Conservation (phyloP, 1,284 basidiomycete species). For the Retiboletus flavoniger region DNA sequence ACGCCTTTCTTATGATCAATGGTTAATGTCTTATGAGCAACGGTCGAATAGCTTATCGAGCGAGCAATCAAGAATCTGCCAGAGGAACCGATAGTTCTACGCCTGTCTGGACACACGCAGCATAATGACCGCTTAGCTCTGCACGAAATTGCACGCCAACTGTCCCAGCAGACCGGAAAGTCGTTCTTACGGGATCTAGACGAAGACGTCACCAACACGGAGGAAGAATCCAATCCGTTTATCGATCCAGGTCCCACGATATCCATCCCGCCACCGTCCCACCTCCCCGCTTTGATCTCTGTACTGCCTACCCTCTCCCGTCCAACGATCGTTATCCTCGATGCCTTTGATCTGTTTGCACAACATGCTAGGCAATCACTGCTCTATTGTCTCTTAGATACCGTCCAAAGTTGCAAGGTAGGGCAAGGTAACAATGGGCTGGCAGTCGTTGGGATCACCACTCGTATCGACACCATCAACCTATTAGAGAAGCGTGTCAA, state of each 20-base stretch:
- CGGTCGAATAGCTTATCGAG: constrained; percentile 52
- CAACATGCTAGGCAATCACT: constrained; percentile 85
- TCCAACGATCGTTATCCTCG: constrained; percentile 80
- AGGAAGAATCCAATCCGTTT: constrained; percentile 42
- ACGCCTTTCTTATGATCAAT: constrained; percentile 29
- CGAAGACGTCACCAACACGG: constrained; percentile 26
- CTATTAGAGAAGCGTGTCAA: constrained; percentile 93
- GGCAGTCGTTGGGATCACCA: constrained; percentile 80
- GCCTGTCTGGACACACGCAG: constrained; percentile 84
- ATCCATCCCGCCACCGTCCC: constrained; percentile 65
- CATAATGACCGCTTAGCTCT: constrained; percentile 86
- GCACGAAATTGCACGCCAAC: constrained; percentile 86
- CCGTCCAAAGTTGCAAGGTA: constrained; percentile 67
- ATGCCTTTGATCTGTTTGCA: constrained; percentile 90
- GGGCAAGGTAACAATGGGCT: constrained; percentile 62
- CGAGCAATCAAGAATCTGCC: constrained; percentile 47
- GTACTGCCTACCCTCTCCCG: constrained; percentile 73
- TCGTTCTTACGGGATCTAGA: constrained; percentile 49
- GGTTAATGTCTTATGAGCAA: constrained; percentile 4
- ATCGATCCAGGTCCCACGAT: constrained; percentile 35
- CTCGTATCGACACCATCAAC: constrained; percentile 83
- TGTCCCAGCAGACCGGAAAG: constrained; percentile 65
- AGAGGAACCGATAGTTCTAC: constrained; percentile 66
- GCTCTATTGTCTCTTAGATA: constrained; percentile 87
- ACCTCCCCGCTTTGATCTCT: constrained; percentile 79